Base-by-base conservation (phyloP, 176 grass and related monocot genomes). In the Phoenix roebelenii region DNA sequence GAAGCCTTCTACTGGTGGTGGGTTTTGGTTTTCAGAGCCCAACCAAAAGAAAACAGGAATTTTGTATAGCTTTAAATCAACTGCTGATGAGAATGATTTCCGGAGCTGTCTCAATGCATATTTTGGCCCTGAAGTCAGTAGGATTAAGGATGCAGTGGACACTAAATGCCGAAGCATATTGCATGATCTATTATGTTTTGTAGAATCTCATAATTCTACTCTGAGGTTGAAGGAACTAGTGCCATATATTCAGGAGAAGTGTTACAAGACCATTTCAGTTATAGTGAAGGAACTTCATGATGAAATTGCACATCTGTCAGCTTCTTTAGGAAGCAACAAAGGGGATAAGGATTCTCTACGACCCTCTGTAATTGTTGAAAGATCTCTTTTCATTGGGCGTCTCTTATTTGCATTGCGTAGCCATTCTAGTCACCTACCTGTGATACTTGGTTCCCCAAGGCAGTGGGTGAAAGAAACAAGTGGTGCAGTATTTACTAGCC, bases 111-210 rank as follows among this genome's bases (percentile, higher is more conserved):
- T 98, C 26, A 74, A 62, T 51, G 82, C 67, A 3, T 98, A 92
- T 76, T 85, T 98, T 67, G 81, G 88, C 15, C 66, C 76, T 50
- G 84, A 89, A 77, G 93, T 92, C 78, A 98, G 73, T 51, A 54
- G 77, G 58, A 88, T 98, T 57, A 89, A 76, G 75, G 73, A 78
- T 85, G 88, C 77, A 78, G 67, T 89, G 67, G 93, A 98, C 55
- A 92, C 59, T 63, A 98, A 98, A 89, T 98, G 93, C 70, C 78
- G 83, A 64, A 77, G 55, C 68, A 98, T 92, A 76, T 77, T 98
- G 49, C 88, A 98, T 55, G 93, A 98, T 70, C 71, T 92, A 51
- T 73, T 98, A 61, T 76, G 79, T 52, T 98, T 92, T 76, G 83
- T 98, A 51, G 94, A 93, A 72, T 98, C 88, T 44, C 82, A 85